These are phyloP conservation scores for Carnegiea gigantea DNA, from an alignment of 179 eudicot species.

Conservation along the genomic window DNA sequence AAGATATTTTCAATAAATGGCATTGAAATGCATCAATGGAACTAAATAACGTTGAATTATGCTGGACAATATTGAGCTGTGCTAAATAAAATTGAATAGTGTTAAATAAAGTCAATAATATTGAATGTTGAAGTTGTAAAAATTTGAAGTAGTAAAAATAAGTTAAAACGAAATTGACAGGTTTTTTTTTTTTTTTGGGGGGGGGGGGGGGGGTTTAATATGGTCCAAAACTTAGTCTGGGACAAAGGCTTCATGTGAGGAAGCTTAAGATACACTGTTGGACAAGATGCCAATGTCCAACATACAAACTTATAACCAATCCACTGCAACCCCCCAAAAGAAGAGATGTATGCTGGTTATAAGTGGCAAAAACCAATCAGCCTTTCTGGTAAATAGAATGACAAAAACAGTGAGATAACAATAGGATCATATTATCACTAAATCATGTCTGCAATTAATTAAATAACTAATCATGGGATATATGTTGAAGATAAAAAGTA, in stretches of 20 bases:
- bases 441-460: constrained; percentile 11
- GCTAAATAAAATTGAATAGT: too few species aligned
- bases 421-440: neutral
- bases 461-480: constrained; percentile 21
- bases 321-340: neutral
- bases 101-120: too few species aligned
- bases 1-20: too few species aligned
- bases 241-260: neutral
- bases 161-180: too few species aligned
- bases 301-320: neutral
- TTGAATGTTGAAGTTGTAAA: too few species aligned
- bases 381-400: neutral
- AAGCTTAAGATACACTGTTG: neutral
- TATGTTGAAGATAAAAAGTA: constrained; percentile 19
- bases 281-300: constrained; percentile 1
- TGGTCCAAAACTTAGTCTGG: too few species aligned
- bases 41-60: too few species aligned
- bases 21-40: too few species aligned
- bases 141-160: too few species aligned
- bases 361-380: constrained; percentile 9
- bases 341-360: neutral
- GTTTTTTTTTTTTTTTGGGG: too few species aligned
- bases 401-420: neutral
- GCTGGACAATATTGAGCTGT: too few species aligned
- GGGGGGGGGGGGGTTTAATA: too few species aligned